A percentile compares a stretch with the other conserved stretches of the same genome.
Evolutionary conservation across 805 yeast genomes (phyloP).

Genomic region (Hagleromyces aurorensis): DNA sequence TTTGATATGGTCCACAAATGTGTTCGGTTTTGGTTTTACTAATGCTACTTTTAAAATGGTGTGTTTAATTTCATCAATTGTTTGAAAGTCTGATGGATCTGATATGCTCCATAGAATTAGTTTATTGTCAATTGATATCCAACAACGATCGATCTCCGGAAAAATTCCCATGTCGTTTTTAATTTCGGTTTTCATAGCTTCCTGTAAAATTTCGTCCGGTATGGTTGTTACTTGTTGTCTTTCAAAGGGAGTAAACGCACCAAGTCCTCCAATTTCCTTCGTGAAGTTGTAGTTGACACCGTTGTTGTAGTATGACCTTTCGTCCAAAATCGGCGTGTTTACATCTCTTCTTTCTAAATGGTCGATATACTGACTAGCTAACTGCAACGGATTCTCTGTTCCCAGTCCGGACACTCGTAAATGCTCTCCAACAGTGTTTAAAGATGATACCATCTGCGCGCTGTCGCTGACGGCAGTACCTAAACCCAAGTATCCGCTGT

Average conservation of each 20-base stretch:
- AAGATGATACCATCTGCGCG: too few relatives aligned
- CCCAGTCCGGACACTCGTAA: slow-evolving; percentile 28
- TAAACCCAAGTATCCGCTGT: too few relatives aligned
- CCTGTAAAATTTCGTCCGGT: slow-evolving; percentile 75
- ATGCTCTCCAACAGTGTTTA: slow-evolving; percentile 23
- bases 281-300: slow-evolving; percentile 64
- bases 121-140: slow-evolving; percentile 79
- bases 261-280: slow-evolving; percentile 37
- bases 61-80: slow-evolving; percentile 75
- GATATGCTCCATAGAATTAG: slow-evolving; percentile 77
- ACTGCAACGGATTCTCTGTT: slow-evolving; percentile 34
- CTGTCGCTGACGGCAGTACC: too few relatives aligned
- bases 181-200: slow-evolving; percentile 57
- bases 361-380: slow-evolving; percentile 59
- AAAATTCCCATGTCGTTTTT: slow-evolving; percentile 76
- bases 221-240: slow-evolving; percentile 58
- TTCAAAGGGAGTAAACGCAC: slow-evolving; percentile 66
- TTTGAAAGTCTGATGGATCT: slow-evolving; percentile 57
- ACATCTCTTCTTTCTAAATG: slow-evolving; percentile 51
- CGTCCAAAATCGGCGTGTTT: slow-evolving; percentile 49
- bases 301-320: slow-evolving; percentile 40
- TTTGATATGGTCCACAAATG: slow-evolving; percentile 71
- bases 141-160: slow-evolving; percentile 70
- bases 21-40: slow-evolving; percentile 73
- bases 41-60: slow-evolving; percentile 68